Conservation (phyloP, 2,329 filamentous ascomycete species). For the Talaromyces sp. region DNA sequence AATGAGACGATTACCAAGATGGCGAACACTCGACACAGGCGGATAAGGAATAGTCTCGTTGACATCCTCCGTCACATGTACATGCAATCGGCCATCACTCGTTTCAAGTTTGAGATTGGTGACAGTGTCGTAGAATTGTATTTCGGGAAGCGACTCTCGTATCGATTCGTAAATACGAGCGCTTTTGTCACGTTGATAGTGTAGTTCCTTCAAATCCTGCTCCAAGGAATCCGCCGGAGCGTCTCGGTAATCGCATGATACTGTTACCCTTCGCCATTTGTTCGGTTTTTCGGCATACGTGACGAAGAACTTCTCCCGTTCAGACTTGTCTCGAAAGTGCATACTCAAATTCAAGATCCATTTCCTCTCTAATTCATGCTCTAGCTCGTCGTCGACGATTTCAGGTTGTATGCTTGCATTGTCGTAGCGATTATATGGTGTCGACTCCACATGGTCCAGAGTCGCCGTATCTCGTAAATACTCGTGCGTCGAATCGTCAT, state of each 20-base stretch:
- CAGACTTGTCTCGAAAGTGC: conserved; percentile 92
- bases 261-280: conserved; percentile 80
- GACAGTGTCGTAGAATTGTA: conserved; percentile 93
- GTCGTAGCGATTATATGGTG: conserved; percentile 10
- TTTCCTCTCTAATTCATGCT: conserved; percentile 75
- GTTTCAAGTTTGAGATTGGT: conserved; percentile 95
- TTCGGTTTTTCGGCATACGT: conserved; percentile 80
- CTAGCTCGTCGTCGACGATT: conserved; percentile 46
- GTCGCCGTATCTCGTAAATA: conserved; percentile 23
- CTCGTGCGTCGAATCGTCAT: conserved; percentile 29
- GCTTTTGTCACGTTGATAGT: conserved; percentile 87
- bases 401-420: conserved; percentile 8
- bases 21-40: conserved; percentile 65
- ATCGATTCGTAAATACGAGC: conserved; percentile 92
- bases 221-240: conserved; percentile 79
- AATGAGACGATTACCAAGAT: conserved; percentile 58
- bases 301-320: conserved; percentile 95
- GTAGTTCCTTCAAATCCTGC: conserved; percentile 70
- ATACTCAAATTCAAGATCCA: conserved; percentile 99
- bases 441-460: conserved; percentile 23
- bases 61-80: conserved; percentile 95
- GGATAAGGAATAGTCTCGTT: conserved; percentile 94
- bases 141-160: conserved; percentile 83
- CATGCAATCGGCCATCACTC: conserved; percentile 78
- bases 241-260: conserved; percentile 87